Base-by-base conservation (phyloP, 2,329 filamentous ascomycete species). In the Penicillium glabrum region DNA sequence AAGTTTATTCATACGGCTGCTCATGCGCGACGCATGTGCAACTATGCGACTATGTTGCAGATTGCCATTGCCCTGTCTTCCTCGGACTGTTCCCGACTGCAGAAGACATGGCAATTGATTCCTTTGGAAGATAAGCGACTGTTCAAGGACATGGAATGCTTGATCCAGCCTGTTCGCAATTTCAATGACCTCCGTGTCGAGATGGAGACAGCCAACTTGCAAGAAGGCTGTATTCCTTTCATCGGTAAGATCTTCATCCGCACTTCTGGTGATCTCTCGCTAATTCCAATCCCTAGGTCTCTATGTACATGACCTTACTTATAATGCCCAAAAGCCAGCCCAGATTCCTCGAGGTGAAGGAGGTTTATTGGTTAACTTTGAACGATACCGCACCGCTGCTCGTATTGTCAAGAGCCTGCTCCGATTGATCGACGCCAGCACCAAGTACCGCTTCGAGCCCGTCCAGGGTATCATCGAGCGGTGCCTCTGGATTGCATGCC, bases 21-120 rank as follows among this genome's bases (percentile, higher is more conserved):
- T 5, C 82, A 86, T 69, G 80, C 82, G 10, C 80, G 83, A 43
- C 78, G 79, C 51, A 75, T 86, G 31, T 82, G 83, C 62, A 88
- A 88, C 68, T 88, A 86, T 67, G 85, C 86, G 14, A 87, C 85
- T 1, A 85, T 86, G 81, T 81, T 87, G 46, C 86, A 88, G 65
- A 81, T 88, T 54, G 82, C 83, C 1, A 83, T 88, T 57, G 86
- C 85, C 4, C 71, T 88, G 14, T 80, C 85, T 19, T 86, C 83
- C 1, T 80, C 81, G 23, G 84, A 87, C 56, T 80, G 84, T 55
- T 78, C 83, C 27, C 77, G 84, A 19, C 77, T 88, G 9, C 76
- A 79, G 43, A 78, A 76, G 47, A 88, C 86, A 0, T 88, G 86
- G 86, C 75, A 77, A 2, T 71, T 84, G 29, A 81, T 88, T 21